Evolutionary conservation across 1,284 basidiomycete genomes (phyloP).

Genomic region (Inonotus hispidus): DNA sequence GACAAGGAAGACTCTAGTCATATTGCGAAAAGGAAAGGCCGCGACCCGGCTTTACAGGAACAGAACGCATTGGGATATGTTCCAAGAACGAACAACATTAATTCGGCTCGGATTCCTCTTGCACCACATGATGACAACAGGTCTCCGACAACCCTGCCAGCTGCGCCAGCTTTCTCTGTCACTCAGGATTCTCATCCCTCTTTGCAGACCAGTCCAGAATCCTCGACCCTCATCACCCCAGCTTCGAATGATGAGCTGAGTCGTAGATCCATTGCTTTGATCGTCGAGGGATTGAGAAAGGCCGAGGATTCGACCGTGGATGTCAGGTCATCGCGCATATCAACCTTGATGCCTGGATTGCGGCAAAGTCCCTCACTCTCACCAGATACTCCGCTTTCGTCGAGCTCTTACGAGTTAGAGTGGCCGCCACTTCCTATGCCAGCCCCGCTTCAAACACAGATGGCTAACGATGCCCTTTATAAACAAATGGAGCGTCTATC

Average conservation of each 20-base stretch:
- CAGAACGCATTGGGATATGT: background rate
- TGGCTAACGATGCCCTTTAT: background rate
- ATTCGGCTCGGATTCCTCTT: background rate
- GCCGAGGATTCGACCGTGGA: background rate
- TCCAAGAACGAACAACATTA: background rate
- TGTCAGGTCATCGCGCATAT: too few species aligned
- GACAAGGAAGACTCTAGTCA: background rate
- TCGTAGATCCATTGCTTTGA: background rate
- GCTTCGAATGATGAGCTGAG: background rate
- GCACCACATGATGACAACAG: background rate
- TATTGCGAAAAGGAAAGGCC: background rate
- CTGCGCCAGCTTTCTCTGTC: background rate
- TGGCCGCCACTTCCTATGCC: background rate
- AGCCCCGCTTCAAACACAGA: background rate
- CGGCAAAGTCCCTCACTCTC: background rate
- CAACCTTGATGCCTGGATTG: too few species aligned
- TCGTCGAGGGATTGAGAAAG: background rate
- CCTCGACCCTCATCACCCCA: background rate
- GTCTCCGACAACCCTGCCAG: background rate
- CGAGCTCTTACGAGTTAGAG: slow-evolving; percentile 2
- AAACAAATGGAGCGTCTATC: background rate
- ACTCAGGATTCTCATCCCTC: background rate
- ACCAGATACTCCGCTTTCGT: background rate
- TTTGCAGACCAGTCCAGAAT: background rate
- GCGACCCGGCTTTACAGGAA: background rate